phyloP scores from a whole-genome alignment of 139 green algal species.

The Chlorella vulgaris region DNA sequence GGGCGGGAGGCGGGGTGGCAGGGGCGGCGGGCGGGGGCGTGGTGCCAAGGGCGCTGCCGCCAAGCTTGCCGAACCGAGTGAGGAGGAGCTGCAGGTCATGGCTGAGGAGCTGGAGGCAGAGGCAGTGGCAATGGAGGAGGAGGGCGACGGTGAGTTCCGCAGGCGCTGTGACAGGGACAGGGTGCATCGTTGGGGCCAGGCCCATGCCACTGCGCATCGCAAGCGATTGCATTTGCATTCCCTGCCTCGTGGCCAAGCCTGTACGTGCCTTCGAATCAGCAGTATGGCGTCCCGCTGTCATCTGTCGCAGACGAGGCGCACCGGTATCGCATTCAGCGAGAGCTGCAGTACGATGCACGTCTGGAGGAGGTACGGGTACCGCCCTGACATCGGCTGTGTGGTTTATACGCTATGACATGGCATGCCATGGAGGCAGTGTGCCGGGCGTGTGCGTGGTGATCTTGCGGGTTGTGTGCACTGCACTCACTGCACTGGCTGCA shows the following conservation, averaged over 20 bases:
- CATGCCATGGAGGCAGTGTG: too few relatives aligned
- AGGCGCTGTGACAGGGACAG: not conserved
- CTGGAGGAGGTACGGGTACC: constrained; percentile 23
- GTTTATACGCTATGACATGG: too few relatives aligned
- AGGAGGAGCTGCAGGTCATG: constrained; percentile 31
- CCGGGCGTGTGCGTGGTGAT: too few relatives aligned
- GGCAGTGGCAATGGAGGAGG: constrained; percentile 13
- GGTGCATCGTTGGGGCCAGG: too few relatives aligned
- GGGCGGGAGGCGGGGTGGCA: not conserved
- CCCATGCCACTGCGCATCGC: too few relatives aligned
- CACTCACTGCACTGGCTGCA: too few relatives aligned
- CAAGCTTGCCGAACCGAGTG: constrained; percentile 12
- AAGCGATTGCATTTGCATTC: too few relatives aligned
- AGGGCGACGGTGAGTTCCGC: constrained; percentile 20
- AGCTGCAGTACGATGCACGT: constrained; percentile 54
- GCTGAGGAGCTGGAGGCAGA: constrained; percentile 38
- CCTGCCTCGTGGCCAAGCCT: too few relatives aligned
- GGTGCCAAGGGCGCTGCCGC: not conserved
- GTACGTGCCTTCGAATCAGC: too few relatives aligned
- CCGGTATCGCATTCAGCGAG: constrained; percentile 16
- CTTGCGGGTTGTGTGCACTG: too few relatives aligned
- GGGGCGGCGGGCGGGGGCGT: not conserved
- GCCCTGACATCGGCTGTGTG: too few relatives aligned
- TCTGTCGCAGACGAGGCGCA: constrained; percentile 18
- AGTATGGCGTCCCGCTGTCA: too few relatives aligned